phyloP scores from a whole-genome alignment of 306 rosid genomes.

The Amphicarpaea edgeworthii region DNA sequence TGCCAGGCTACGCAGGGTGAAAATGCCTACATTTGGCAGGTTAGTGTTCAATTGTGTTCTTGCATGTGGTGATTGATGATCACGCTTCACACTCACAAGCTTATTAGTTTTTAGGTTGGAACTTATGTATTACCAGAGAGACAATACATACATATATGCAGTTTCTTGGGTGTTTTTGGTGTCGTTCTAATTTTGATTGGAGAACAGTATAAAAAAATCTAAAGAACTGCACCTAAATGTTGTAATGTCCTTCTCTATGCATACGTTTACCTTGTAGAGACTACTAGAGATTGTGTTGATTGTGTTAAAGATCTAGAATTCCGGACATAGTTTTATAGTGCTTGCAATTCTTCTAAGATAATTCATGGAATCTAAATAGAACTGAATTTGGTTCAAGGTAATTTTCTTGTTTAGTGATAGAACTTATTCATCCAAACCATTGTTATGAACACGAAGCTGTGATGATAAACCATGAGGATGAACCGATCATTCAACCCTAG shows the following conservation, averaged over 20 bases:
- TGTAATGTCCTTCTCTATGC: neutral
- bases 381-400: neutral
- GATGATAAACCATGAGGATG: neutral
- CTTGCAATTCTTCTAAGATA: neutral
- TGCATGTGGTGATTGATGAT: conserved; percentile 35
- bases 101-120: neutral
- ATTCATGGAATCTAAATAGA: conserved; percentile 17
- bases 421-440: neutral
- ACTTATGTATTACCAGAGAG: neutral
- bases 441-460: neutral
- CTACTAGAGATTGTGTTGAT: neutral
- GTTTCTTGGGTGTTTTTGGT: neutral
- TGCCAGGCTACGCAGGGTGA: conserved; percentile 97
- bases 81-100: neutral
- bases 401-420: neutral
- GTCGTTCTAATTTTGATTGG: neutral
- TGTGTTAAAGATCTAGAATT: conserved; percentile 15
- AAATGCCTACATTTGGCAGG: conserved; percentile 97
- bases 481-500: neutral
- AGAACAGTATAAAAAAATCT: neutral
- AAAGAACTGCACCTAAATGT: neutral
- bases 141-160: neutral
- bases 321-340: neutral
- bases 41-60: conserved; percentile 39
- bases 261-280: neutral